Evolutionary conservation across 176 grass and related monocot genomes (phyloP).

Genomic region (Neostapfia colusana): DNA sequence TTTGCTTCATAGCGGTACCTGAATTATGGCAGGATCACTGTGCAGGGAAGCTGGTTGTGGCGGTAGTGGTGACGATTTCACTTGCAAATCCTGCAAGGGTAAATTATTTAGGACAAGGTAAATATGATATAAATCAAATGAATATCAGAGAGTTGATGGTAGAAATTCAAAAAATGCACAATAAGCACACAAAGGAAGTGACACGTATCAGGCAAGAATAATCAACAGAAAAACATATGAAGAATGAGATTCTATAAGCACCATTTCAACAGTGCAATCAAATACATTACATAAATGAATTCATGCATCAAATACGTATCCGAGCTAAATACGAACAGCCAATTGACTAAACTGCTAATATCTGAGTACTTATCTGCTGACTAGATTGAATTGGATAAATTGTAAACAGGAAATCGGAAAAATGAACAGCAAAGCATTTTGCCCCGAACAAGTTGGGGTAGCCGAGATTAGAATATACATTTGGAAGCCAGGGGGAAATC

Average conservation of each 20-base stretch:
- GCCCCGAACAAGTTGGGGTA: background rate
- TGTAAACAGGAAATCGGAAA: background rate
- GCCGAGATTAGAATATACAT: background rate
- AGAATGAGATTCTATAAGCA: background rate
- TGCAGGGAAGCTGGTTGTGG: conserved; percentile 55
- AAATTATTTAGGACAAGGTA: conserved; percentile 23
- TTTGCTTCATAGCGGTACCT: conserved; percentile 45
- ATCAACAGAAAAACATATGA: background rate
- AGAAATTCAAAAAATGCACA: background rate
- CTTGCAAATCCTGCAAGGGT: conserved; percentile 75
- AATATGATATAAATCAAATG: conserved; percentile 5
- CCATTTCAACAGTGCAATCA: background rate
- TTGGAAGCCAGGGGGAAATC: background rate
- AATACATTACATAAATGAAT: background rate
- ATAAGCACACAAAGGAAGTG: background rate
- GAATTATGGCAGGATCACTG: conserved; percentile 88
- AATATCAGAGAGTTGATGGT: background rate
- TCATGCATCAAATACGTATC: background rate
- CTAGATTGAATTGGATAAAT: background rate
- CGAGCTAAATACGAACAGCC: background rate
- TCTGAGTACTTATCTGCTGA: background rate
- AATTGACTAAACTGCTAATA: background rate
- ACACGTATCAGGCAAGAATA: background rate
- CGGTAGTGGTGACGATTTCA: conserved; percentile 64
- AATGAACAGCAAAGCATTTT: background rate